A percentile compares a stretch with the other conserved stretches of the same genome.
These are phyloP conservation scores for Metschnikowia kofuensis DNA, from an alignment of 805 yeast genomes.

Conservation along the genomic window DNA sequence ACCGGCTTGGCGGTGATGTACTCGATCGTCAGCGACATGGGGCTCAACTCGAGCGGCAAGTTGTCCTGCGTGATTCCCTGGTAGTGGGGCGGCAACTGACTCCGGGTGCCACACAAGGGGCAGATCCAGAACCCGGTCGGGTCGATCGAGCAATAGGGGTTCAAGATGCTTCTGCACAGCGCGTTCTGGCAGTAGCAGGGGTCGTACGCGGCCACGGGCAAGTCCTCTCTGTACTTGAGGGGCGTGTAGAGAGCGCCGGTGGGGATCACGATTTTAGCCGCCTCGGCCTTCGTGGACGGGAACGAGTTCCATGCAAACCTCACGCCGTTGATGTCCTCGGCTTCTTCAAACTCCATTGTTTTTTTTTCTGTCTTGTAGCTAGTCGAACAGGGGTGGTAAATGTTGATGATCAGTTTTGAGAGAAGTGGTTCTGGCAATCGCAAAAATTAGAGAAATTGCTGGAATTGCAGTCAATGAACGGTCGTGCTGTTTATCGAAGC, in stretches of 20 bases:
- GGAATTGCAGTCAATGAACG: too few relatives aligned
- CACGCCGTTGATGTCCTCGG: constrained; percentile 45
- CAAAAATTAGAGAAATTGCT: too few relatives aligned
- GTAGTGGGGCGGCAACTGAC: constrained; percentile 80
- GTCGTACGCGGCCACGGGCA: constrained; percentile 79
- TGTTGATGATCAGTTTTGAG: too few relatives aligned
- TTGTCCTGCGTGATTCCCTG: constrained; percentile 70
- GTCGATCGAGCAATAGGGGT: constrained; percentile 83
- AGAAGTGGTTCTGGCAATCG: too few relatives aligned
- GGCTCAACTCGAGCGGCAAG: constrained; percentile 76
- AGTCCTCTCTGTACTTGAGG: constrained; percentile 69
- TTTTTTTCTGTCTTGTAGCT: background rate
- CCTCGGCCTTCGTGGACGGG: constrained; percentile 86
- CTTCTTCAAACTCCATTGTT: constrained; percentile 40
- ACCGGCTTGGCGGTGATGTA: constrained; percentile 80
- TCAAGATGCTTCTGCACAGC: constrained; percentile 79
- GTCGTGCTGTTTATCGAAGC: too few relatives aligned
- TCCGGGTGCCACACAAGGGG: constrained; percentile 75
- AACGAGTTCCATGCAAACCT: constrained; percentile 61
- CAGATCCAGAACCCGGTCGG: constrained; percentile 82
- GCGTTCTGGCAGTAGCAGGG: constrained; percentile 75
- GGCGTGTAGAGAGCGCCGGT: constrained; percentile 96
- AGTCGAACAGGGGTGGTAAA: too few relatives aligned
- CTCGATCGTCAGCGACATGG: constrained; percentile 73
- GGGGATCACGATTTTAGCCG: constrained; percentile 89